Percentiles rank a stretch among this genome's conserved stretches.
These are phyloP conservation scores for Hamamelis virginiana DNA, from an alignment of 164 flowering plant genomes.

Conservation along the genomic window DNA sequence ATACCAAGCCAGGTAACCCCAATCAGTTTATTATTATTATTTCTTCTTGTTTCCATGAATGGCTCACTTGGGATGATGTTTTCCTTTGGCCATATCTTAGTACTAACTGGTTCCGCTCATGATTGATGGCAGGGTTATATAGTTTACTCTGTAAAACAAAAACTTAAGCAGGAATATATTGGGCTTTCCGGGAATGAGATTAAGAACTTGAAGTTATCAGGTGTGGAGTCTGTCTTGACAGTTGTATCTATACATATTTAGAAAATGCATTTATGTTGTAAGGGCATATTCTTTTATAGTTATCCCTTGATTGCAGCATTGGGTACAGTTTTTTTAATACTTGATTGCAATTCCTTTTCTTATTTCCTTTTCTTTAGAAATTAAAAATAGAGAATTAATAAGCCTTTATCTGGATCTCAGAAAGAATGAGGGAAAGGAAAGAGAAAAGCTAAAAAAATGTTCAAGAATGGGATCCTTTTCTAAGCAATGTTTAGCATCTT, in stretches of 20 bases:
- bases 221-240: slow-evolving; percentile 69
- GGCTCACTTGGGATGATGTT: too few relatives aligned
- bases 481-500: neutral
- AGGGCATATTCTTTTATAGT: neutral
- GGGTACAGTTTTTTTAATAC: neutral
- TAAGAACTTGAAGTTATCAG: slow-evolving; percentile 68
- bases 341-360: neutral
- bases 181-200: slow-evolving; percentile 81
- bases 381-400: neutral
- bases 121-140: slow-evolving; percentile 69
- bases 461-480: neutral
- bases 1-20: slow-evolving; percentile 75
- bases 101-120: neutral
- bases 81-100: neutral
- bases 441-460: neutral
- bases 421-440: neutral
- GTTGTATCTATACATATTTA: neutral
- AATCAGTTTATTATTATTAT: neutral
- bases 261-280: neutral
- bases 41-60: too few relatives aligned
- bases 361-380: neutral
- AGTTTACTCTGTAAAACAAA: slow-evolving; percentile 66
- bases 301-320: neutral
- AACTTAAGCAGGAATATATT: slow-evolving; percentile 77
- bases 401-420: neutral